These are phyloP conservation scores for Domatiomyces catenatus DNA, from an alignment of 2,329 filamentous ascomycete genomes.

Conservation along the genomic window DNA sequence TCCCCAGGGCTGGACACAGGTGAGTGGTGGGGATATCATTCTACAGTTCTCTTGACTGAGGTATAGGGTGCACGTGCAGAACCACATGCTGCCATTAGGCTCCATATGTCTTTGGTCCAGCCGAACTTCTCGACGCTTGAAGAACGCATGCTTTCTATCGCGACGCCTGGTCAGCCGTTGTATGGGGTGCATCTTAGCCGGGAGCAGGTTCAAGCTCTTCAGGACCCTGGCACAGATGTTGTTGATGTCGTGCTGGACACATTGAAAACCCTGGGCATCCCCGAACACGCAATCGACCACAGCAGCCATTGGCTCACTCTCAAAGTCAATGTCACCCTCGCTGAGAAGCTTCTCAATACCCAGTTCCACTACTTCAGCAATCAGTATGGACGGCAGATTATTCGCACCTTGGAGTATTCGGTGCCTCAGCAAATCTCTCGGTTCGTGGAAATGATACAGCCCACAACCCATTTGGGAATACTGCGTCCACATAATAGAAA, in stretches of 20 bases:
- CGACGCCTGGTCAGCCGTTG: slow-evolving; percentile 41
- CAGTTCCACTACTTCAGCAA: slow-evolving; percentile 43
- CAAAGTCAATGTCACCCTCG: slow-evolving; percentile 34
- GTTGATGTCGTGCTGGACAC: slow-evolving; percentile 38
- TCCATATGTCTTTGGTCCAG: slow-evolving; percentile 37
- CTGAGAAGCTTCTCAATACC: slow-evolving; percentile 42
- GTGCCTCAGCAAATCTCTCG: slow-evolving; percentile 40
- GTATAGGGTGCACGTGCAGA: slow-evolving; percentile 16
- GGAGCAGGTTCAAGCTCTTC: slow-evolving; percentile 40
- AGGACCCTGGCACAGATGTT: slow-evolving; percentile 37
- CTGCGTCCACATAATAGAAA: slow-evolving; percentile 29
- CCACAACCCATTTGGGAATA: slow-evolving; percentile 47
- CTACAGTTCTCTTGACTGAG: slow-evolving; percentile 23
- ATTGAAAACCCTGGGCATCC: slow-evolving; percentile 38
- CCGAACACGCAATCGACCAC: slow-evolving; percentile 31
- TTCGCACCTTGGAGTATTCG: slow-evolving; percentile 46
- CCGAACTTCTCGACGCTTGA: slow-evolving; percentile 39
- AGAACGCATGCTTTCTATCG: slow-evolving; percentile 44
- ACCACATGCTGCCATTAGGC: slow-evolving; percentile 28
- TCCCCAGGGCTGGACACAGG: slow-evolving; percentile 1
- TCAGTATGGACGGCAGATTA: slow-evolving; percentile 28
- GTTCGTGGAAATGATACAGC: slow-evolving; percentile 48
- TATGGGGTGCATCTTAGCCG: slow-evolving; percentile 50
- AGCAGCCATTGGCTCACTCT: slow-evolving; percentile 49
- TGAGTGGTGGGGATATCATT: slow-evolving; percentile 7